Evolutionary conservation across 805 yeast genomes (phyloP), one percentile per base, ranked within the genome.

Genomic region (Cyberlindnera veronae): DNA sequence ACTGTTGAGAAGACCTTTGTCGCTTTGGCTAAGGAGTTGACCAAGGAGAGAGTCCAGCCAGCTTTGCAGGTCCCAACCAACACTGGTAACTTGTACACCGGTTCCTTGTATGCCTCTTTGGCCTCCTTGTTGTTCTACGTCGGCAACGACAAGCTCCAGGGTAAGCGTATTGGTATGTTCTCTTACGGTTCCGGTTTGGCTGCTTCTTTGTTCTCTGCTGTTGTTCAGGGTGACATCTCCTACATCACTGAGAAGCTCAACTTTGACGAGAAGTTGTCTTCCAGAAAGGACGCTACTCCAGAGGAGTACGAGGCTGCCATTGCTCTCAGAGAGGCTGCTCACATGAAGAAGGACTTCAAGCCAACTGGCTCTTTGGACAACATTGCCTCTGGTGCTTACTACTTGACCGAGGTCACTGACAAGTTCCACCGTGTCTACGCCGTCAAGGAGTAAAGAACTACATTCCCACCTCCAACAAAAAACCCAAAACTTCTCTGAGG

Each of bases 101-200:
- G 90, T 49, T 86, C 96, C 26, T 80, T 88, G 34, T 93, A 85
- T 76, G 81, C 95, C 26, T 77, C 96, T 7, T 74, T 93, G 44
- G 75, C 91, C 23, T 91, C 98, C 12, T 69, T 88, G 50, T 71
- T 93, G 55, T 78, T 74, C 61, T 84, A 72, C 60, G 84, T 83
- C 48, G 90, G 87, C 32, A 74, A 76, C 40, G 93, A 81, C 33
- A 68, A 75, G 39, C 74, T 91, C 54, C 88, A 82, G 64, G 77
- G 76, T 55, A 87, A 89, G 73, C 79, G 96, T 66, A 74, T 93
- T 58, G 95, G 96, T 55, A 63, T 90, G 56, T 93, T 90, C 73
- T 93, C 99, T 16, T 93, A 93, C 66, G 99, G 99, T 53, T 91
- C 98, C 13, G 99, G 99, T 60, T 77, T 93, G 48, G 99, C 99